A percentile compares a stretch with the other conserved stretches of the same genome.
phyloP scores from a whole-genome alignment of 2,329 filamentous ascomycete species.

The Beauveria scarabaeidicola region DNA sequence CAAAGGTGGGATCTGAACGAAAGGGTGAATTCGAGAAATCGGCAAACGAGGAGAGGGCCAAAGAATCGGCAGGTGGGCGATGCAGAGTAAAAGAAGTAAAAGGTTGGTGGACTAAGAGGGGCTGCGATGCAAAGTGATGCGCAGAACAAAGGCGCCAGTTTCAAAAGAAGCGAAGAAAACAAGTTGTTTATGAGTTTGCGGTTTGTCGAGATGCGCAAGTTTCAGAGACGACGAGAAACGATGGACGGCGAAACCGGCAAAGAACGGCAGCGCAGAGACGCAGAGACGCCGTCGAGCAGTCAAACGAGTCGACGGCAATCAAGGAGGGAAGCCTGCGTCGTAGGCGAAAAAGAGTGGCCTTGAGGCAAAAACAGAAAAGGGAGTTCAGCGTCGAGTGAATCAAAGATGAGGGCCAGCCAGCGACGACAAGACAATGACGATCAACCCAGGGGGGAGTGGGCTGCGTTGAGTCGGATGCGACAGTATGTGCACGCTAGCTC shows the following conservation, averaged over 20 bases:
- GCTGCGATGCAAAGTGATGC: background rate
- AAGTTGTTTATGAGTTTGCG: constrained; percentile 1
- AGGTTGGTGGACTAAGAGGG: background rate
- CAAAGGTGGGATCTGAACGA: background rate
- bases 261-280: background rate
- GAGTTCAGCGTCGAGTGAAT: constrained; percentile 10
- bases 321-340: constrained; percentile 9
- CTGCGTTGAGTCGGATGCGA: background rate
- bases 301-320: constrained; percentile 9
- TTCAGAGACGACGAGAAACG: background rate
- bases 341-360: background rate
- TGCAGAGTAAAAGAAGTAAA: background rate
- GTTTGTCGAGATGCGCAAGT: constrained; percentile 1
- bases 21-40: background rate
- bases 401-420: background rate
- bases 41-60: background rate
- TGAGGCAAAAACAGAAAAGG: constrained; percentile 6
- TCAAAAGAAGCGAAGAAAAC: background rate
- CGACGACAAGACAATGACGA: background rate
- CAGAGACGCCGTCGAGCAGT: background rate
- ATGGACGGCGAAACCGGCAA: background rate
- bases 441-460: background rate
- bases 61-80: background rate
- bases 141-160: background rate
- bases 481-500: background rate